These are phyloP conservation scores for Yamadazyma sp. DNA, from an alignment of 805 yeast genomes.

Conservation along the genomic window DNA sequence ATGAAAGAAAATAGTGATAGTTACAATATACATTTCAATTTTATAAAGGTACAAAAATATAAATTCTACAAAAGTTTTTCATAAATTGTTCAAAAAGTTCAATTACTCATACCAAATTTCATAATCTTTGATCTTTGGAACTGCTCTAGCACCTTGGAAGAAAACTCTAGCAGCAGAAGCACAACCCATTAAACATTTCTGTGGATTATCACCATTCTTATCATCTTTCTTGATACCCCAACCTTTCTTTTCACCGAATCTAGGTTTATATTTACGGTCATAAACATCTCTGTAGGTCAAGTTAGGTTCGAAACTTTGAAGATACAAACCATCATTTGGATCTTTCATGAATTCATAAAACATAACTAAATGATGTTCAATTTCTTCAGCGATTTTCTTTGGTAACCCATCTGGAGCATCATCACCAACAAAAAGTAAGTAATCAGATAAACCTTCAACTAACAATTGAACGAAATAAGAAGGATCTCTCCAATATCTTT, in stretches of 20 bases:
- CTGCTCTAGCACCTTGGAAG: constrained; percentile 62
- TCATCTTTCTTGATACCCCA: constrained; percentile 52
- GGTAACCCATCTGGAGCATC: constrained; percentile 36
- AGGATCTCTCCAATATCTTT: constrained; percentile 63
- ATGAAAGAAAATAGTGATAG: too few species aligned
- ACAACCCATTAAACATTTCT: constrained; percentile 56
- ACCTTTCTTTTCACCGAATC: constrained; percentile 54
- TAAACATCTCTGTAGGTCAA: constrained; percentile 48
- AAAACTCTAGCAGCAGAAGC: constrained; percentile 70
- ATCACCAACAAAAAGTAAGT: constrained; percentile 47
- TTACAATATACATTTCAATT: too few species aligned
- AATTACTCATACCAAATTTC: too few species aligned
- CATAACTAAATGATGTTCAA: constrained; percentile 53
- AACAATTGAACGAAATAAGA: constrained; percentile 62
- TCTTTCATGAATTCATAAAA: constrained; percentile 57
- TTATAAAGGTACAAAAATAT: too few species aligned
- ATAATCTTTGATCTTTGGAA: constrained; percentile 33
- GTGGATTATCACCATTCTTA: constrained; percentile 43
- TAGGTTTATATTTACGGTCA: constrained; percentile 44
- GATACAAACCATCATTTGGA: constrained; percentile 56
- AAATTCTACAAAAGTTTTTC: too few species aligned
- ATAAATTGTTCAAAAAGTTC: too few species aligned
- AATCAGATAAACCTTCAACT: constrained; percentile 68
- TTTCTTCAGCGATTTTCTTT: constrained; percentile 38
- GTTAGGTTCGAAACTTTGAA: constrained; percentile 58